Base-by-base conservation (phyloP, 768 basidiomycete species). In the Termitomyces sp. region DNA sequence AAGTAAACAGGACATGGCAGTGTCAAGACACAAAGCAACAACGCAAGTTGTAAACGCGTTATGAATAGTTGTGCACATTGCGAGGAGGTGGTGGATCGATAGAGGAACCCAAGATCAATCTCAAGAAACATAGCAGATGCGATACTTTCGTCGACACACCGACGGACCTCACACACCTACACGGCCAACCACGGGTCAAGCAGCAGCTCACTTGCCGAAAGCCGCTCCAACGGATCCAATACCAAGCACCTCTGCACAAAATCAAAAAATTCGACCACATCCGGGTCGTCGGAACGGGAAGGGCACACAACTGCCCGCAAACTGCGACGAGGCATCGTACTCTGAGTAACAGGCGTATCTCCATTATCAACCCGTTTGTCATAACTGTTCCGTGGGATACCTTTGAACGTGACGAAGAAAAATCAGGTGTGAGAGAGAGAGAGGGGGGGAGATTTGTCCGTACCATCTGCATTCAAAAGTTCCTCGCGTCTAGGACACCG, bases 161-260 rank as follows among this genome's bases (percentile, higher is more conserved):
- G 25, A 25, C 25, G 25, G 25, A 25, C 25, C 25, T 25, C 25
- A 25, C 25, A 48, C 29, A 25, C 15, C 14, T 40, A 54, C 52
- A 54, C 15, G 9, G 53, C 15, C 1, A 60, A 54, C 52, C 59
- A 60, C 10, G 51, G 59, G 45, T 60, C 42, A 36, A n/a, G n/a
- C 17, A 60, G 51, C 15, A 60, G 31, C 59, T 54, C 59, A 9
- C 34, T 46, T 4, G 59, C 51, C 12, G 59, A 60, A 38, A 52
- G 59, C 8, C 59, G 25, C 12, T 54, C 52, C 25, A 17, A 1
- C 4, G 59, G 59, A 54, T 60, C 59, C 1, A 60, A 17, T 38
- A 20, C 46, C 50, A 43, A 47, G 11, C 59, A 60, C 25, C 59
- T 60, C 10, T 50, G 15, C 31, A 60, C 51, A n/a, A 60, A 60